A percentile compares a stretch with the other conserved stretches of the same genome.
Conservation (phyloP, 805 yeast genomes). For the Candida vartiovaarae region DNA sequence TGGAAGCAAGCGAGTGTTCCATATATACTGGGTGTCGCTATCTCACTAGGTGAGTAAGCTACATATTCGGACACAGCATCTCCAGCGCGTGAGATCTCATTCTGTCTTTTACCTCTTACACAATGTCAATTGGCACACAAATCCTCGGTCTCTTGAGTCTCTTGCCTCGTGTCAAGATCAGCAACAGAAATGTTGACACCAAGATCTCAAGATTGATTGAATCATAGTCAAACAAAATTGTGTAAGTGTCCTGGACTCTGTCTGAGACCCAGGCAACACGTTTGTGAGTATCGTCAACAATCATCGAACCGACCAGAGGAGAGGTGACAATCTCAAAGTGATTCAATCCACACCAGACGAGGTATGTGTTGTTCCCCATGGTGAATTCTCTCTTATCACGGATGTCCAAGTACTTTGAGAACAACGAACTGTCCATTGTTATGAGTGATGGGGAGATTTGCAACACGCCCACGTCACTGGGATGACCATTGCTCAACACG, state of each 20-base stretch:
- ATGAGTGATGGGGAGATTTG: conserved; percentile 16
- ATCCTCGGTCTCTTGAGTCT: neutral
- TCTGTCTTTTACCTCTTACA: neutral
- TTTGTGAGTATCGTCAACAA: conserved; percentile 9
- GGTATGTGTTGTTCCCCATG: conserved; percentile 11
- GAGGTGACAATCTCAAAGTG: conserved; percentile 17
- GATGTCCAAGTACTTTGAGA: neutral
- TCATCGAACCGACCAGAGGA: conserved; percentile 1
- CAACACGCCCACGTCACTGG: conserved; percentile 1
- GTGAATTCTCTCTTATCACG: conserved; percentile 8
- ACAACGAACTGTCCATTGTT: conserved; percentile 7
- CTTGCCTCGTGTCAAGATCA: conserved; percentile 4
- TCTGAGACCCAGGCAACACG: conserved; percentile 16
- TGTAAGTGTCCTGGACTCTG: conserved; percentile 7
- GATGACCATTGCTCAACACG: conserved; percentile 4
- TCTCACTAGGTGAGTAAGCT: conserved; percentile 1
- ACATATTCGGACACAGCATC: too few relatives aligned
- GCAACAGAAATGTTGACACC: conserved; percentile 17
- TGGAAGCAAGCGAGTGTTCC: conserved; percentile 8
- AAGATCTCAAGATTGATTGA: conserved; percentile 20
- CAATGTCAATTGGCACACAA: neutral
- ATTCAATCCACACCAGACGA: conserved; percentile 20
- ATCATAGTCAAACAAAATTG: conserved; percentile 15
- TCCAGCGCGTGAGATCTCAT: too few relatives aligned
- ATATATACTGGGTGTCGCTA: conserved; percentile 20